Evolutionary conservation across 495 filamentous ascomycete genomes (phyloP).

Genomic region (Lasiosphaeria hispida): DNA sequence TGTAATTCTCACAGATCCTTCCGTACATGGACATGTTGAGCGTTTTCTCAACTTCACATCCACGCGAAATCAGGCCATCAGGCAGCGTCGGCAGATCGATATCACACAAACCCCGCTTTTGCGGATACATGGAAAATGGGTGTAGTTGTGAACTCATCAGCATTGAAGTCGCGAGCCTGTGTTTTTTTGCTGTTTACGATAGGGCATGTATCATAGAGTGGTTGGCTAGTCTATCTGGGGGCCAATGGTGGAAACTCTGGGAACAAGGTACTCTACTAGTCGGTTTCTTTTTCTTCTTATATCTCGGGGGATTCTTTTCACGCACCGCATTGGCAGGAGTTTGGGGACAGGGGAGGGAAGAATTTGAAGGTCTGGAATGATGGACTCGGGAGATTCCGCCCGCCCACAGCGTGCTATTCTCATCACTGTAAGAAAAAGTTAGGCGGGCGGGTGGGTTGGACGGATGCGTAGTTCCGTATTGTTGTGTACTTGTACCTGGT

Average conservation of each 20-base stretch:
- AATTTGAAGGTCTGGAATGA: neutral
- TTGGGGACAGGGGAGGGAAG: neutral
- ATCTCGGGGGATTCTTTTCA: neutral
- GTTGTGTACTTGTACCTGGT: no score
- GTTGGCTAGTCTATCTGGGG: neutral
- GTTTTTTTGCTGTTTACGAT: no score
- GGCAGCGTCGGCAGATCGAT: no score
- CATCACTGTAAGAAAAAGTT: neutral
- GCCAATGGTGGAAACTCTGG: neutral
- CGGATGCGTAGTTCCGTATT: no score
- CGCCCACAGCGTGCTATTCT: neutral
- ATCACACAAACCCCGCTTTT: no score
- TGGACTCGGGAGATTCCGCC: neutral
- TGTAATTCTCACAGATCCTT: conserved; percentile 18
- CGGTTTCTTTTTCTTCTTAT: neutral
- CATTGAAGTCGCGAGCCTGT: no score
- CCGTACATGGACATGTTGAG: neutral
- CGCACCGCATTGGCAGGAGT: neutral
- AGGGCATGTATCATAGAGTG: no score
- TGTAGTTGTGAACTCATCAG: no score
- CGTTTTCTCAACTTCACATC: no score
- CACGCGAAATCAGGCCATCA: no score
- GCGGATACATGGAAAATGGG: no score
- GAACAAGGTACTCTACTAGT: neutral
- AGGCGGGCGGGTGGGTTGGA: neutral